phyloP scores from a whole-genome alignment of 352 stramenopile genomes.

The Globisporangium polare region DNA sequence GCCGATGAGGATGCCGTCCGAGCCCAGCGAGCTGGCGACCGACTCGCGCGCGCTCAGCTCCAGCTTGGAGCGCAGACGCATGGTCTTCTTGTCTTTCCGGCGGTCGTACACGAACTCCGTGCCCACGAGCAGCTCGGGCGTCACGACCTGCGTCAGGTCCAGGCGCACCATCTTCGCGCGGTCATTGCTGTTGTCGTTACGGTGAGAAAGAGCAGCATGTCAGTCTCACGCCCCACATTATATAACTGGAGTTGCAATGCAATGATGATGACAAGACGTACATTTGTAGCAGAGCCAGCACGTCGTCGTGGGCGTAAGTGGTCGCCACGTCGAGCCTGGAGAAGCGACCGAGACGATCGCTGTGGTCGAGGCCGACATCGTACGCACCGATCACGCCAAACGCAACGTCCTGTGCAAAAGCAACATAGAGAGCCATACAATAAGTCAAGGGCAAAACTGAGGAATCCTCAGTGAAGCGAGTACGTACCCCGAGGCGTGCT shows the following conservation, averaged over 20 bases:
- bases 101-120: conserved; percentile 60
- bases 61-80: conserved; percentile 56
- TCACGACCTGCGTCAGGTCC: conserved; percentile 56
- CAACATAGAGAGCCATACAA: neutral
- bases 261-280: conserved; percentile 21
- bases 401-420: conserved; percentile 23
- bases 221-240: neutral
- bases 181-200: conserved; percentile 42
- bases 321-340: conserved; percentile 56
- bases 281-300: conserved; percentile 70
- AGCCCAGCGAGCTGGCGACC: conserved; percentile 59
- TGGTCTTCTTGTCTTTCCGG: conserved; percentile 63
- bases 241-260: no score
- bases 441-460: neutral
- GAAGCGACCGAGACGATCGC: conserved; percentile 58
- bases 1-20: conserved; percentile 69
- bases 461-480: neutral
- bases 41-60: conserved; percentile 41
- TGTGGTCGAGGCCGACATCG: conserved; percentile 76
- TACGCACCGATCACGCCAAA: conserved; percentile 60
- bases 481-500: conserved; percentile 35
- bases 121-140: conserved; percentile 53
- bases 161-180: conserved; percentile 54
- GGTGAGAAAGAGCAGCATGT: neutral
- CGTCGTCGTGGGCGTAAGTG: conserved; percentile 61